Base-by-base conservation (phyloP, 805 yeast genomes). In the Pichia californica region DNA sequence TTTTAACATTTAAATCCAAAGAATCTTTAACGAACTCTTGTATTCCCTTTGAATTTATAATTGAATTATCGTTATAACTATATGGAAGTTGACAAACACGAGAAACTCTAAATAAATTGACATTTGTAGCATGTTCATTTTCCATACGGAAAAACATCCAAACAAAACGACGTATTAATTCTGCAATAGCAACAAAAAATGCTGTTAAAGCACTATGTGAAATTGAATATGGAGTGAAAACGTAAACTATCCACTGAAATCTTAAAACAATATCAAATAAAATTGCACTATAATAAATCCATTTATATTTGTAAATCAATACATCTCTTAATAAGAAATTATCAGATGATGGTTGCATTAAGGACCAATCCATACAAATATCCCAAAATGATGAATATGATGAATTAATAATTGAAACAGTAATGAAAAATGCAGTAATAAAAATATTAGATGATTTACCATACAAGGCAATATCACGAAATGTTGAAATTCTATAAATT, bases 131-230 rank as follows among this genome's bases (percentile, higher is more conserved):
- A 62, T 93, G 99, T 62, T 93, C 98, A 62, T 93, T 93, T 54
- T 93, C 99, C 74, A 93, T 83, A 66, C 99, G 80, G 68, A 93
- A 82, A 40, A 85, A 75, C 10, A 87, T 71, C 99, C 99, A 93
- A 14, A 91, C 66, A 53, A 87, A 83, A 58, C 99, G 71, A 57
- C 99, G 74, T 3, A 83, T 29, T 2, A 88, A 62, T 61, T 93
- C 99, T 1, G 93, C 85, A 25, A 85, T 51, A 0, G 95, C 95
- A 38, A 93, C 78, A 36, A 76, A 70, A 57, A 91, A 89, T 58
- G 95, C 81, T 2, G 95, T 82, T 16, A 77, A 74, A 0, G 95
- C 95, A 58, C 88, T 83, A 56, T 89, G 96, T 62, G 84, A 89
- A 44, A 87, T 77, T 44, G 84, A 83, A 38, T 65, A 58, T 36